Evolutionary conservation across 2,329 filamentous ascomycete species (phyloP).

Genomic region (Chaetomium sp.): DNA sequence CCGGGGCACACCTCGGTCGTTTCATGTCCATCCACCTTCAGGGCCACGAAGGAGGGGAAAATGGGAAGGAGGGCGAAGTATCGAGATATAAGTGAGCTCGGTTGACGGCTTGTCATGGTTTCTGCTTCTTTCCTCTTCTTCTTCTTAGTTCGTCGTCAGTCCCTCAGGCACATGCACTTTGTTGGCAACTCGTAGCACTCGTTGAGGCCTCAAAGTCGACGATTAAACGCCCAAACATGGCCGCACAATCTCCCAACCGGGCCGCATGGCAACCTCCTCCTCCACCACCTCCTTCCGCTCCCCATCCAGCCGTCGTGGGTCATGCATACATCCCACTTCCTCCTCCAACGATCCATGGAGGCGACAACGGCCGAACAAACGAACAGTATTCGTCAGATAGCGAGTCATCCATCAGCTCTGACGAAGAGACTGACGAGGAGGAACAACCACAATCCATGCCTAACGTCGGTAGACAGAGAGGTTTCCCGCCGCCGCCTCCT

Average conservation of each 20-base stretch:
- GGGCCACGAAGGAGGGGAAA: too few relatives aligned
- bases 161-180: too few relatives aligned
- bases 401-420: conserved; percentile 2
- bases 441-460: neutral
- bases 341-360: neutral
- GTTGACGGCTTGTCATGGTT: too few relatives aligned
- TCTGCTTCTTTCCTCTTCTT: too few relatives aligned
- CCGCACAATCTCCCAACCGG: neutral
- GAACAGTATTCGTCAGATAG: neutral
- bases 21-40: too few relatives aligned
- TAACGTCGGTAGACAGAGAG: neutral
- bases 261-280: neutral
- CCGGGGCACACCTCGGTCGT: neutral
- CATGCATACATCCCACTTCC: neutral
- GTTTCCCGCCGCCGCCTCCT: neutral
- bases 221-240: neutral
- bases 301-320: neutral
- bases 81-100: too few relatives aligned
- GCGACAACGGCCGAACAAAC: neutral
- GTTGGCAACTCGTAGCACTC: too few relatives aligned
- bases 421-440: neutral
- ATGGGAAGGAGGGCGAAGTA: too few relatives aligned
- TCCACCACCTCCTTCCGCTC: neutral
- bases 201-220: too few relatives aligned
- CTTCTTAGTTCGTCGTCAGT: too few relatives aligned